A percentile compares a stretch with the other conserved stretches of the same genome.
phyloP scores from a whole-genome alignment of 306 rosid genomes.

The Heteromeles arbutifolia region DNA sequence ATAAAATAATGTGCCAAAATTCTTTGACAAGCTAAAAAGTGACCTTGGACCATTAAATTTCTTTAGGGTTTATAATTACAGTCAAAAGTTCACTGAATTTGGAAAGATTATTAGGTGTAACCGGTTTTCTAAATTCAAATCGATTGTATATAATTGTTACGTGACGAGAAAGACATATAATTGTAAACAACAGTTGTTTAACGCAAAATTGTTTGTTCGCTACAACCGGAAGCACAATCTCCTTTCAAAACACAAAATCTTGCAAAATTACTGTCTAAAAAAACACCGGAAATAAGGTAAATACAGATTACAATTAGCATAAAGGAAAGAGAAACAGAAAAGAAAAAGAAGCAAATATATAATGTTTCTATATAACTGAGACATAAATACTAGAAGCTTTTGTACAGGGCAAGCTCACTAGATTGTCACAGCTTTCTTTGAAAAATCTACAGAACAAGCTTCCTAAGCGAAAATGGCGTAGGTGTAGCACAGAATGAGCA shows the following conservation, averaged over 20 bases:
- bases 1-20: neutral
- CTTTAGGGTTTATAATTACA: neutral
- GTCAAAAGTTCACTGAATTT: neutral
- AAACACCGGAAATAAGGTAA: neutral
- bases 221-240: neutral
- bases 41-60: too few species aligned
- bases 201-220: neutral
- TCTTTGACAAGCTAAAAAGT: neutral
- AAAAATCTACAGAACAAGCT: constrained; percentile 24
- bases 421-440: constrained; percentile 22
- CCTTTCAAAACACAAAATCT: neutral
- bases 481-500: constrained; percentile 16
- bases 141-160: too few species aligned
- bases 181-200: too few species aligned
- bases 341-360: neutral
- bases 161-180: too few species aligned
- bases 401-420: constrained; percentile 22
- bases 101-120: neutral
- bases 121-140: too few species aligned
- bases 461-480: constrained; percentile 3
- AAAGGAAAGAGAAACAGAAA: neutral
- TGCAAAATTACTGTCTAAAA: neutral
- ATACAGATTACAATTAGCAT: neutral
- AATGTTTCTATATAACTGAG: constrained; percentile 2
- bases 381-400: constrained; percentile 18